Evolutionary conservation across 495 filamentous ascomycete species (phyloP).

Genomic region (Rostrohypoxylon terebratum): DNA sequence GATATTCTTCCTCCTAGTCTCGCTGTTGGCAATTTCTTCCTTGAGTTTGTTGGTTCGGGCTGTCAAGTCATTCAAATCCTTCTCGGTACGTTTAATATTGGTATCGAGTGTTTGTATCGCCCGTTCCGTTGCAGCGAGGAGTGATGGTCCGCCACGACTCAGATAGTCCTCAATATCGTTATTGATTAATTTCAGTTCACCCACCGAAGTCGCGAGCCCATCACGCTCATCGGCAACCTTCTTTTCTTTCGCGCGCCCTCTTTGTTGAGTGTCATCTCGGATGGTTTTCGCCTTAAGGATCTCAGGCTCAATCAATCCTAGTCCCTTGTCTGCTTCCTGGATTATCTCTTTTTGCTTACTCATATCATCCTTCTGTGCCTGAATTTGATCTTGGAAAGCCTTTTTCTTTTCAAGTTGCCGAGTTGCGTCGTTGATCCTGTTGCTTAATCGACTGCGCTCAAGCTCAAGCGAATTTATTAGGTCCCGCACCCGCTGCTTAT

Average conservation of each 20-base stretch:
- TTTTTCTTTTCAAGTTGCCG: conserved; percentile 84
- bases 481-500: conserved; percentile 77
- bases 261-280: conserved; percentile 78
- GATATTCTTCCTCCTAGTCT: conserved; percentile 83
- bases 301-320: conserved; percentile 76
- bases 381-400: conserved; percentile 72
- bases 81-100: conserved; percentile 72
- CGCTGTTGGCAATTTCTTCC: conserved; percentile 78
- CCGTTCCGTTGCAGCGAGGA: conserved; percentile 74
- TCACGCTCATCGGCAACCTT: conserved; percentile 77
- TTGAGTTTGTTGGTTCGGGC: conserved; percentile 80
- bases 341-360: conserved; percentile 74
- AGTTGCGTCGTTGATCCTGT: conserved; percentile 73
- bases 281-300: conserved; percentile 77
- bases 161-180: conserved; percentile 84
- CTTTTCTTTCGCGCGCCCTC: conserved; percentile 78
- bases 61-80: conserved; percentile 73
- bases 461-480: conserved; percentile 77
- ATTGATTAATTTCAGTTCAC: conserved; percentile 79
- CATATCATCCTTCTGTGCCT: conserved; percentile 76
- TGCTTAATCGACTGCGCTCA: conserved; percentile 74
- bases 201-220: conserved; percentile 75
- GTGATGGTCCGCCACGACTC: conserved; percentile 76
- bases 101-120: conserved; percentile 75
- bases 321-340: conserved; percentile 72